These are phyloP conservation scores for Gossypium lobatum DNA, from an alignment of 441 rosid genomes.

Conservation along the genomic window DNA sequence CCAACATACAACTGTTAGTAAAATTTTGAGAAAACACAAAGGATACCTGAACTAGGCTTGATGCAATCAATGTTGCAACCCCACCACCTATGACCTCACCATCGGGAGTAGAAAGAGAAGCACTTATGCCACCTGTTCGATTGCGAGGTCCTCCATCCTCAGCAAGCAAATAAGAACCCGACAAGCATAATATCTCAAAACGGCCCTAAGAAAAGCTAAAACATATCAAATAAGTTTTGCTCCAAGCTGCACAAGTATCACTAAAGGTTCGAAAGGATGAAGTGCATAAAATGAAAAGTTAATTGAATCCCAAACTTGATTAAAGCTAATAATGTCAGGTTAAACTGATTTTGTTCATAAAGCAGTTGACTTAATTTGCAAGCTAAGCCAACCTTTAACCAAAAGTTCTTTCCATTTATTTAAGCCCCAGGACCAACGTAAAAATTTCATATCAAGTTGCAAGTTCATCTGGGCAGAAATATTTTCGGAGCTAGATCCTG, in stretches of 20 bases:
- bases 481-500: background rate
- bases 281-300: background rate
- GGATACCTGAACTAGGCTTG: constrained; percentile 78
- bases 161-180: constrained; percentile 84
- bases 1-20: background rate
- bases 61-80: constrained; percentile 71
- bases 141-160: constrained; percentile 61
- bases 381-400: background rate
- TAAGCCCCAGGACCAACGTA: background rate
- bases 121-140: constrained; percentile 90
- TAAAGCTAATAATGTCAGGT: constrained; percentile 1
- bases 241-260: background rate
- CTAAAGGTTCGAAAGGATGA: background rate
- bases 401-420: constrained; percentile 1
- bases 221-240: constrained; percentile 24
- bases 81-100: constrained; percentile 94
- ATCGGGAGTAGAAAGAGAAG: constrained; percentile 85
- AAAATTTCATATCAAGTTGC: background rate
- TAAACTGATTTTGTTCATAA: background rate
- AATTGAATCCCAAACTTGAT: background rate
- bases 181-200: constrained; percentile 90
- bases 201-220: constrained; percentile 54
- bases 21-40: constrained; percentile 15
- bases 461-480: background rate
- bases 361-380: background rate